Evolutionary conservation across 495 filamentous ascomycete genomes (phyloP), one percentile per base, ranked within the genome.

Genomic region (Beverwykella pulmonaria): DNA sequence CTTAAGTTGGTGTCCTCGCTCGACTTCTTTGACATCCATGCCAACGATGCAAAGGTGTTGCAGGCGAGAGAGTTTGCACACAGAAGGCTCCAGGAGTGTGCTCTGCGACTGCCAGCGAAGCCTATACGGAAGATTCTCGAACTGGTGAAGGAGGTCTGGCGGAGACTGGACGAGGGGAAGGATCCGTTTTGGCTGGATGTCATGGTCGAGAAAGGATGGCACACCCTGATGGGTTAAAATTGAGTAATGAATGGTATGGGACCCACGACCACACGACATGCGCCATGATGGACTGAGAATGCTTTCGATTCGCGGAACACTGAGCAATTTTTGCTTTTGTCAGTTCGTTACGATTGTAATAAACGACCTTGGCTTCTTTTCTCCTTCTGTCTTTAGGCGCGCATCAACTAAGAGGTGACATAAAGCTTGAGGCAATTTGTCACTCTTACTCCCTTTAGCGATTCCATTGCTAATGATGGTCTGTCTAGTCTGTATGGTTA

Each of bases 121-220:
- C 83, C 83, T 26, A 79, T 84, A 41, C 68, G 75, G 53, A 78
- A 81, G 17, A 82, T 82, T 57, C 59, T 83, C 17, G 71, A 74
- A 44, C 62, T 85, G 0, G 80, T 85, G 0, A 68, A 75, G 61
- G 83, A 85, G 72, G 80, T 82, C 0, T 86, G 83, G 83, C 71
- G 67, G 27, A 69, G 80, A 25, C 77, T 81, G 73, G 83, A 86
- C 72, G 70, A 59, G 22, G 71, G 71, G 6, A 25, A 62, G 22
- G 54, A 70, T 8, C 65, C 69, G 23, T 81, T 80, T 70, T 86
- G 83, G 83, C 79, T 86, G 65, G 83, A 86, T 74, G 79, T 86
- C 22, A 83, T 84, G 81, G 78, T 83, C 61, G 81, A 84, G 68
- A 82, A 81, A 47, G 80, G 81, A 17, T 85, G 83, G 82, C 78